Percentiles rank a stretch among this genome's conserved stretches.
These are phyloP conservation scores for Pholiota molesta DNA, from an alignment of 768 basidiomycete species.

Conservation along the genomic window DNA sequence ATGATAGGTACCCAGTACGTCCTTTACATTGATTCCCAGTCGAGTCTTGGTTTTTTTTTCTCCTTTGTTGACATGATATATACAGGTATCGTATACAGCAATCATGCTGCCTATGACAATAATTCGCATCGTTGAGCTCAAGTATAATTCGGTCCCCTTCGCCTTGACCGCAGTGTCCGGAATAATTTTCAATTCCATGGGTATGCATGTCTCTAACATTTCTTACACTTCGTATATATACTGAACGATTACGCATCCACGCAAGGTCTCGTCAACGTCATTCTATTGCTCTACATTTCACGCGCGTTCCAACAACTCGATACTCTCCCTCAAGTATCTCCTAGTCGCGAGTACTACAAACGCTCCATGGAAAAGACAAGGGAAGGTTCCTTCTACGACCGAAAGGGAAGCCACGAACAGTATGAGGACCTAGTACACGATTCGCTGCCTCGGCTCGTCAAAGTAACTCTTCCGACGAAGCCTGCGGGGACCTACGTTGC, in stretches of 20 bases:
- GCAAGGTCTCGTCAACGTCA: slow-evolving; percentile 21
- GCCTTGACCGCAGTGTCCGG: slow-evolving; percentile 24
- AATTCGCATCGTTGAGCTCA: slow-evolving; percentile 30
- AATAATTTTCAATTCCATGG: slow-evolving; percentile 34
- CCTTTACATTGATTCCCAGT: background rate
- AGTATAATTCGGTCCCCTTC: slow-evolving; percentile 28
- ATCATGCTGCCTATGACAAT: slow-evolving; percentile 32
- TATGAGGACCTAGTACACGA: background rate
- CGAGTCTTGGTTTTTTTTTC: background rate
- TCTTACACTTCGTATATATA: background rate
- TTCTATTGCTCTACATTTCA: slow-evolving; percentile 18
- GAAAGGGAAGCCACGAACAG: background rate
- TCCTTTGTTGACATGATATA: background rate
- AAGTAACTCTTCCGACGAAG: slow-evolving; percentile 15
- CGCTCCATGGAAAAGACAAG: background rate
- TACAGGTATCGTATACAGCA: slow-evolving; percentile 31
- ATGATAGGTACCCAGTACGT: background rate
- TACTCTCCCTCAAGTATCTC: slow-evolving; percentile 11
- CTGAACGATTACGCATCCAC: background rate
- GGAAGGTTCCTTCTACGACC: background rate
- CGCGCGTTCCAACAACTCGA: slow-evolving; percentile 7
- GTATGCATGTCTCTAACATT: slow-evolving; percentile 19
- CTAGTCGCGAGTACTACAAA: background rate
- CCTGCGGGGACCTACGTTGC: slow-evolving; percentile 19
- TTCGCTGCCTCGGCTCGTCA: background rate